Conservation (phyloP, 768 basidiomycete species). For the Boletus barrowsii region DNA sequence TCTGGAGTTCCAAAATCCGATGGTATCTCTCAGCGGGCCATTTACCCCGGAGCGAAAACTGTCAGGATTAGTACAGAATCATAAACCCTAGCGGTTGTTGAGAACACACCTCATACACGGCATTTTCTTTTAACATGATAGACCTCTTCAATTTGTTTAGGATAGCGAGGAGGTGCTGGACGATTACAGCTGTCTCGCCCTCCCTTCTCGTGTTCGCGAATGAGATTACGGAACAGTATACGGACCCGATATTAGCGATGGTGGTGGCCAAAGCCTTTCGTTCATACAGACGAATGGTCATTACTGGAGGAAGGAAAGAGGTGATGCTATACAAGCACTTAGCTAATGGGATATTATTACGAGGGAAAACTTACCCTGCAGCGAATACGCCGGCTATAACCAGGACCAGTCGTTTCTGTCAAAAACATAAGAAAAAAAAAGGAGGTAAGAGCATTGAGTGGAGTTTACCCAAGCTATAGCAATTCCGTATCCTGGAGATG, state of each 20-base stretch:
- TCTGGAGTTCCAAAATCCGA: constrained; percentile 60
- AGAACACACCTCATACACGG: constrained; percentile 58
- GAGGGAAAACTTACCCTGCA: constrained; percentile 57
- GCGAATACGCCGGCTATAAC: constrained; percentile 70
- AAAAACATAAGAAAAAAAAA: neutral
- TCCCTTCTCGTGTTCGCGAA: constrained; percentile 58
- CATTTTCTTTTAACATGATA: constrained; percentile 51
- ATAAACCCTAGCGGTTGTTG: neutral
- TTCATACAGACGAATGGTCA: constrained; percentile 71
- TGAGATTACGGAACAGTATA: constrained; percentile 76
- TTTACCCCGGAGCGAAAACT: constrained; percentile 75
- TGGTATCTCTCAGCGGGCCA: constrained; percentile 84
- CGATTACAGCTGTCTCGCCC: constrained; percentile 51
- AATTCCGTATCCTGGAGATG: constrained; percentile 57
- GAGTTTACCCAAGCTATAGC: constrained; percentile 63
- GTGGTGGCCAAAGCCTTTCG: constrained; percentile 68
- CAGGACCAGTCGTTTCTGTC: constrained; percentile 61
- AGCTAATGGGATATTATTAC: neutral
- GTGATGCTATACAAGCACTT: constrained; percentile 43
- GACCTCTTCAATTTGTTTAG: constrained; percentile 69
- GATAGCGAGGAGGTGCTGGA: constrained; percentile 66
- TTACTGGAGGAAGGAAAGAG: constrained; percentile 67
- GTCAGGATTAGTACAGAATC: neutral
- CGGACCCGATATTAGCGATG: constrained; percentile 59
- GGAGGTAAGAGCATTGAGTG: neutral